Evolutionary conservation across 345 rosid species (phyloP).

Genomic region (Brassica rapa): DNA sequence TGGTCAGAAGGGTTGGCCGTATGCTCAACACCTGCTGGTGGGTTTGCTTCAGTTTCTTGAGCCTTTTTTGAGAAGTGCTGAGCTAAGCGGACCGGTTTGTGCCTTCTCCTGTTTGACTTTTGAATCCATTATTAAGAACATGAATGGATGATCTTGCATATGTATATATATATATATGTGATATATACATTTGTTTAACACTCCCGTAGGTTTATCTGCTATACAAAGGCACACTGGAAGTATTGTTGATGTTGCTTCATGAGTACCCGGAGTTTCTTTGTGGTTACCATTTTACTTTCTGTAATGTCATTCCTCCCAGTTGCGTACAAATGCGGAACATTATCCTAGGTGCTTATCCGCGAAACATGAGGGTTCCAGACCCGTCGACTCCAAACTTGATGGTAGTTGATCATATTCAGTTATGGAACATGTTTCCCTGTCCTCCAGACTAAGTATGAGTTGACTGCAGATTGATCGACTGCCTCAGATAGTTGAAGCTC

Average conservation of each 20-base stretch:
- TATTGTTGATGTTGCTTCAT: slow-evolving; percentile 88
- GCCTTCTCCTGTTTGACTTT: slow-evolving; percentile 16
- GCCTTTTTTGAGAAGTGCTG: slow-evolving; percentile 93
- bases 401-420: slow-evolving; percentile 61
- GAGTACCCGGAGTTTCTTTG: slow-evolving; percentile 99
- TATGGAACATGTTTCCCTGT: too few relatives aligned
- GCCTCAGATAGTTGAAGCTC: slow-evolving; percentile 79
- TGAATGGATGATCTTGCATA: slow-evolving; percentile 43
- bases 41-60: slow-evolving; percentile 92
- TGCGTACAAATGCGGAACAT: slow-evolving; percentile 98
- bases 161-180: slow-evolving; percentile 23
- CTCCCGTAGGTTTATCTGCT: slow-evolving; percentile 67
- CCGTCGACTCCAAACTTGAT: slow-evolving; percentile 94
- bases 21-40: slow-evolving; percentile 79
- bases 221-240: slow-evolving; percentile 90
- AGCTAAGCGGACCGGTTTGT: slow-evolving; percentile 75
- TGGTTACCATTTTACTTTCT: slow-evolving; percentile 92
- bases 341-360: slow-evolving; percentile 89
- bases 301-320: slow-evolving; percentile 97
- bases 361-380: slow-evolving; percentile 96
- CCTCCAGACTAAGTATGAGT: too few relatives aligned
- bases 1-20: slow-evolving; percentile 94
- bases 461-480: slow-evolving; percentile 86
- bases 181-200: slow-evolving; percentile 47
- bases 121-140: not conserved